A percentile compares a stretch with the other conserved stretches of the same genome.
Evolutionary conservation across 2,329 filamentous ascomycete genomes (phyloP).

Genomic region (Tolypocladium guangdongense): DNA sequence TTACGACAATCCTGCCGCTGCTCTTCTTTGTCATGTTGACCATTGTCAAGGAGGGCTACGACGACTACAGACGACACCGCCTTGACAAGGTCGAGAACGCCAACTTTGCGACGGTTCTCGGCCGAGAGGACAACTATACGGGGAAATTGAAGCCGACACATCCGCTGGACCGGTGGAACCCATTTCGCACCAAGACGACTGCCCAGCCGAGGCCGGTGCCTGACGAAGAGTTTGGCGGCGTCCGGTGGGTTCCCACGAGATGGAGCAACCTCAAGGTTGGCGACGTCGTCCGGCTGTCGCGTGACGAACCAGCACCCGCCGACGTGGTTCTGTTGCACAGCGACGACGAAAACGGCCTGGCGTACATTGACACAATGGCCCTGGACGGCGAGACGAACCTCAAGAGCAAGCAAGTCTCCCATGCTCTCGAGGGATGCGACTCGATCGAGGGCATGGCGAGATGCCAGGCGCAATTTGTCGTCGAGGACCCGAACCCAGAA

Average conservation of each 20-base stretch:
- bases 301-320: slow-evolving; percentile 73
- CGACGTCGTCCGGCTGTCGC: slow-evolving; percentile 36
- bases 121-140: slow-evolving; percentile 22
- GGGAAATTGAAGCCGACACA: slow-evolving; percentile 13
- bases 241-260: slow-evolving; percentile 38
- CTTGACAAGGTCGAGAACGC: slow-evolving; percentile 75
- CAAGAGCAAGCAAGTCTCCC: slow-evolving; percentile 61
- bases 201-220: slow-evolving; percentile 17
- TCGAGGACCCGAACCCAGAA: slow-evolving; percentile 69
- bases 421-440: slow-evolving; percentile 46
- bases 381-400: slow-evolving; percentile 75
- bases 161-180: slow-evolving; percentile 18
- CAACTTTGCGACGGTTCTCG: slow-evolving; percentile 34
- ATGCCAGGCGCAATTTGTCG: slow-evolving; percentile 51
- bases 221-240: slow-evolving; percentile 50
- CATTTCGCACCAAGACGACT: slow-evolving; percentile 18
- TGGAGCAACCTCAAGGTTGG: slow-evolving; percentile 40
- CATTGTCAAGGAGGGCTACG: slow-evolving; percentile 77
- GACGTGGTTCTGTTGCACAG: slow-evolving; percentile 73
- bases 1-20: slow-evolving; percentile 63
- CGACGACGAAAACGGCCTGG: slow-evolving; percentile 64
- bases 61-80: slow-evolving; percentile 70
- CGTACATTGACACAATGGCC: slow-evolving; percentile 79
- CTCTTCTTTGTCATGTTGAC: slow-evolving; percentile 71
- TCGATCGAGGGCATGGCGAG: slow-evolving; percentile 41